These are phyloP conservation scores for Durotheca rogersii DNA, from an alignment of 495 filamentous ascomycete species.

Conservation along the genomic window DNA sequence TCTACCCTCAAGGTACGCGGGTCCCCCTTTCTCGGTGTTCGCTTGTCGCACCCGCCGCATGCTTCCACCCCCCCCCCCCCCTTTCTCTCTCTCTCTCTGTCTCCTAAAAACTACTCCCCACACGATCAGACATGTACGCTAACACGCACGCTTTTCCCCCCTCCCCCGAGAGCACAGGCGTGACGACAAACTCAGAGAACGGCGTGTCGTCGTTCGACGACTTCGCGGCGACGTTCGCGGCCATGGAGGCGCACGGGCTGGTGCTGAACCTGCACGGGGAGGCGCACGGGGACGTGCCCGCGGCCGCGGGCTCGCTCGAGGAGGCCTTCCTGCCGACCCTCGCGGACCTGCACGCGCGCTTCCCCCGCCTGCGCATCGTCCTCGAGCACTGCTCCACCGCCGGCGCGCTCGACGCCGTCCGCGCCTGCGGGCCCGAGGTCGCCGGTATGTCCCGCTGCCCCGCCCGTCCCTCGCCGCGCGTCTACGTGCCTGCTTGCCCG, in stretches of 20 bases:
- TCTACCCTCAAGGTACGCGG: conserved; percentile 59
- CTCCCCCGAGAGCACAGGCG: conserved; percentile 51
- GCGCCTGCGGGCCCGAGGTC: conserved; percentile 71
- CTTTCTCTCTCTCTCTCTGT: no score
- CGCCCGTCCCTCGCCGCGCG: conserved; percentile 31
- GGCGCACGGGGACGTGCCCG: conserved; percentile 42
- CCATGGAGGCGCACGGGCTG: conserved; percentile 61
- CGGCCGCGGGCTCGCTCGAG: conserved; percentile 77
- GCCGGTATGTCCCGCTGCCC: conserved; percentile 51
- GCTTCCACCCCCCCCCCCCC: neutral
- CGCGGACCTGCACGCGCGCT: conserved; percentile 65
- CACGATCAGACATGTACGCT: conserved; percentile 3
- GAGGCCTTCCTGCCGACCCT: conserved; percentile 77
- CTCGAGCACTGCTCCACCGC: conserved; percentile 81
- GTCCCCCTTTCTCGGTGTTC: neutral
- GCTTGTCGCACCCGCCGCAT: neutral
- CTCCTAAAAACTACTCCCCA: no score
- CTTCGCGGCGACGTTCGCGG: conserved; percentile 66
- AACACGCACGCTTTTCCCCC: no score
- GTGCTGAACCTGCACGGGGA: conserved; percentile 65
- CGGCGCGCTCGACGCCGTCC: conserved; percentile 77
- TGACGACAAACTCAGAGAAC: conserved; percentile 82
- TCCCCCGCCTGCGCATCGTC: conserved; percentile 80
- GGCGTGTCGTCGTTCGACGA: conserved; percentile 72
- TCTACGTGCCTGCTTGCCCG: neutral